Evolutionary conservation across 352 stramenopile genomes (phyloP).

Genomic region (Pythium phragmiticola): DNA sequence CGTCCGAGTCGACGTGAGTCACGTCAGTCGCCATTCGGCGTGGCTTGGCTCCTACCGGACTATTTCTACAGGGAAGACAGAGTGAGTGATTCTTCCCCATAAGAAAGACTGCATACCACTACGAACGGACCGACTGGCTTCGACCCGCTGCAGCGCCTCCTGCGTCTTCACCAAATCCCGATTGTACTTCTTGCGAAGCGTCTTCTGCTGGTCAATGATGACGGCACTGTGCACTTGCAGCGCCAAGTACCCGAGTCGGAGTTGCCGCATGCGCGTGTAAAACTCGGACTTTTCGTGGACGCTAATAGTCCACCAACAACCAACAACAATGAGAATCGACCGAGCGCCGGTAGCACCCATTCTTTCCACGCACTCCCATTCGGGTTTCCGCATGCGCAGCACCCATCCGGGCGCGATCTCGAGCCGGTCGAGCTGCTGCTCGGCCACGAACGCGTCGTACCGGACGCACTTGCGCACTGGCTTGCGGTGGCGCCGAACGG

Average conservation of each 20-base stretch:
- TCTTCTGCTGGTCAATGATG: conserved; percentile 40
- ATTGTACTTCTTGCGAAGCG: conserved; percentile 47
- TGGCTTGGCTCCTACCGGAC: background rate
- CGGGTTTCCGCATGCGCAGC: conserved; percentile 55
- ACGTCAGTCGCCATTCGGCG: conserved; percentile 25
- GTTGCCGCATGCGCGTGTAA: conserved; percentile 60
- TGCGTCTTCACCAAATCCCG: conserved; percentile 45
- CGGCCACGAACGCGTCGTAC: conserved; percentile 40
- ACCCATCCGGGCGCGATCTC: conserved; percentile 39
- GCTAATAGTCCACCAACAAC: conserved; percentile 16
- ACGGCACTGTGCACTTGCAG: conserved; percentile 25
- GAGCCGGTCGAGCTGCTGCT: conserved; percentile 40
- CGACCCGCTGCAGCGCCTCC: conserved; percentile 38
- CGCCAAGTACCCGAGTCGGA: conserved; percentile 50
- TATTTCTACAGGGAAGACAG: background rate
- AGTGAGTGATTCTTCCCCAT: background rate
- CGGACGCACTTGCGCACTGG: conserved; percentile 43
- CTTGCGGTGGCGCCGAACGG: conserved; percentile 19
- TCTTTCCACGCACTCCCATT: conserved; percentile 49
- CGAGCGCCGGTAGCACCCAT: background rate
- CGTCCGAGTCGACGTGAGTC: conserved; percentile 55
- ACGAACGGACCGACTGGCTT: conserved; percentile 35
- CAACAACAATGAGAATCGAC: background rate
- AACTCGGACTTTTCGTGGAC: conserved; percentile 41
- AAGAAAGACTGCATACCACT: background rate